A percentile compares a stretch with the other conserved stretches of the same genome.
Conservation (phyloP, 441 rosid genomes). For the Euphorbia schlechtendalii region DNA sequence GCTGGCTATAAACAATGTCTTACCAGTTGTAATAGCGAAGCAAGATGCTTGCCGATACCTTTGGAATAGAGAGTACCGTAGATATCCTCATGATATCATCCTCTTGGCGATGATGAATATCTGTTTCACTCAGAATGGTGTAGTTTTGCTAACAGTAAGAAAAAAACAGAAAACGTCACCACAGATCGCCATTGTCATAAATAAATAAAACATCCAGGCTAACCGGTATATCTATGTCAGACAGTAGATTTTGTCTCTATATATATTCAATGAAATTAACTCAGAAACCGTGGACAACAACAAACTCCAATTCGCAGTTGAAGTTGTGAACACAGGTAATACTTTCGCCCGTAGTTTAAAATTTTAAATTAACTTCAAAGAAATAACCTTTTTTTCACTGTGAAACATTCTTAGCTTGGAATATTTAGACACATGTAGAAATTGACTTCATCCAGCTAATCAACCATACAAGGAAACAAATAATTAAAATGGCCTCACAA, state of each 20-base stretch:
- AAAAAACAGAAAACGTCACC: background rate
- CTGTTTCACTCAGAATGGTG: too few species aligned
- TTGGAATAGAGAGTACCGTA: too few species aligned
- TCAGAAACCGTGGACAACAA: background rate
- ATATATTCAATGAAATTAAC: background rate
- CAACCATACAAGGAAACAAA: background rate
- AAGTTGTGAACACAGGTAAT: background rate
- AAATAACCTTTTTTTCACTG: background rate
- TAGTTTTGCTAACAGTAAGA: conserved; percentile 1
- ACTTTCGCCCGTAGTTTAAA: background rate
- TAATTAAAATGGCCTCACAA: background rate
- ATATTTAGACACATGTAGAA: background rate
- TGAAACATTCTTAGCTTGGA: background rate
- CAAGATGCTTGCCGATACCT: too few species aligned
- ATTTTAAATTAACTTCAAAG: background rate
- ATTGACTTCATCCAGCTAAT: background rate
- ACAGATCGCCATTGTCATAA: background rate
- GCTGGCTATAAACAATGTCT: background rate
- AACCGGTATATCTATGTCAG: background rate
- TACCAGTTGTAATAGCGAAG: too few species aligned
- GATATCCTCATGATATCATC: too few species aligned
- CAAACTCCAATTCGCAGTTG: background rate
- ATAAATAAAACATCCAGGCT: background rate
- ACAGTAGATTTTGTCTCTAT: background rate
- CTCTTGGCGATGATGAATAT: too few species aligned